Evolutionary conservation across 1,284 basidiomycete genomes (phyloP), one percentile per base, ranked within the genome.

Genomic region (Trametes polyzona): DNA sequence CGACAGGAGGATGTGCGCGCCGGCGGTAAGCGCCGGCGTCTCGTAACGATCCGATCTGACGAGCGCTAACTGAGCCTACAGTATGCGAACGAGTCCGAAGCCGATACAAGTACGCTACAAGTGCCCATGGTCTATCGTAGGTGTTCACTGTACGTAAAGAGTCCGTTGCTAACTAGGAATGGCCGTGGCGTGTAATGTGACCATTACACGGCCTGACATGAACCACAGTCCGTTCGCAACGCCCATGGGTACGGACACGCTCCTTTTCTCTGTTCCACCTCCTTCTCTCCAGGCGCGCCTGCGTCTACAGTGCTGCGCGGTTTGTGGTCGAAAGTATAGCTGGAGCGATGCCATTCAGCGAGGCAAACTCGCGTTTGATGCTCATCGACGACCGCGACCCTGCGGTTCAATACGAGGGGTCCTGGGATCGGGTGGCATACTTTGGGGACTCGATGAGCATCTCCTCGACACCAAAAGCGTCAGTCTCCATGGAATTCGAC

Each of bases 341-440:
- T 4, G 16, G 8, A 23, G n/a, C 9, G 14, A 54, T 47, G 52
- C 36, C 30, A 2, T 54, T 35, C 7, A 41, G 29, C 37, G 44
- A 47, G 21, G 36, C 52, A n/a, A 47, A 54, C 23, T 47, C 52
- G 36, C 52, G 44, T 12, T 23, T 47, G 23, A 33, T 54, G 44
- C 36, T 54, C 39, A 54, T 54, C 16, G 52, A 54, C 37, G 37
- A 54, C 37, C 52, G 52, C 29, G 52, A 54, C n/a, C 10, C 44
- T 1, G 43, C 52, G n/a, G 52, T 47, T 16, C 44, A 47, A 16
- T 54, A 47, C n/a, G 37, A 47, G 11, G 36, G 37, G 6, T 16
- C 14, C 29, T 54, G 52, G 52, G 44, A 33, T 10, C 44, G 27
- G 7, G 21, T 32, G 9, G 16, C 16, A 4, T 19, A 11, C 21